Conservation (phyloP, 805 yeast genomes). For the Zygotorulaspora danielsina region DNA sequence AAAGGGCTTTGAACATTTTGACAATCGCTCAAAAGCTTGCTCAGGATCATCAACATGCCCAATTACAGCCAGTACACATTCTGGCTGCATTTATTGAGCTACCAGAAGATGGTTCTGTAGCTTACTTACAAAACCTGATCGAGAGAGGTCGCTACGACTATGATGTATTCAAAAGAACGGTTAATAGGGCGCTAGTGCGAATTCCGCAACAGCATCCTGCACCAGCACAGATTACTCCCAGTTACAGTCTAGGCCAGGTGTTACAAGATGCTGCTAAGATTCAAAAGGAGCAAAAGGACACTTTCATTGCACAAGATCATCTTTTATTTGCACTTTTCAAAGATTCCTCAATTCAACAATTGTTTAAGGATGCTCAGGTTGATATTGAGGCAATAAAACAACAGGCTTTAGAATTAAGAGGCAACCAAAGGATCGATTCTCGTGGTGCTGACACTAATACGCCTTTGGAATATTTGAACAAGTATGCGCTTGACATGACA, state of each 20-base stretch:
- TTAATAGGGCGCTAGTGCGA: conserved; percentile 76
- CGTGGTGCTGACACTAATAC: conserved; percentile 90
- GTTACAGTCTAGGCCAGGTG: conserved; percentile 72
- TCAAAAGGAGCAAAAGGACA: conserved; percentile 83
- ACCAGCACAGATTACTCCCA: conserved; percentile 73
- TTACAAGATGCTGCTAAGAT: conserved; percentile 70
- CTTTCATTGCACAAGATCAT: conserved; percentile 92
- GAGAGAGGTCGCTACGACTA: conserved; percentile 89
- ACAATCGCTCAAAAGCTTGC: conserved; percentile 80
- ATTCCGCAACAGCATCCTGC: conserved; percentile 88
- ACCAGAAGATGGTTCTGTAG: conserved; percentile 48
- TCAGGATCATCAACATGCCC: conserved; percentile 76
- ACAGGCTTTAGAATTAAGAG: conserved; percentile 78
- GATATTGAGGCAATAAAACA: conserved; percentile 68
- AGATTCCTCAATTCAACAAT: conserved; percentile 61
- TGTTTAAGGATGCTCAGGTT: conserved; percentile 69
- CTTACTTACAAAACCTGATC: conserved; percentile 73
- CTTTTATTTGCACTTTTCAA: conserved; percentile 78
- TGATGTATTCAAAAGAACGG: conserved; percentile 69
- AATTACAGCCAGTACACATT: conserved; percentile 81
- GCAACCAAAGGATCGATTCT: conserved; percentile 86
- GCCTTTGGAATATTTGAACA: conserved; percentile 74
- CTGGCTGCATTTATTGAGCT: conserved; percentile 83
- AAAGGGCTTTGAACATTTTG: conserved; percentile 80
- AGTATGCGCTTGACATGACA: conserved; percentile 92